Conservation (phyloP, 805 yeast species). For the Spathaspora arborariae region DNA sequence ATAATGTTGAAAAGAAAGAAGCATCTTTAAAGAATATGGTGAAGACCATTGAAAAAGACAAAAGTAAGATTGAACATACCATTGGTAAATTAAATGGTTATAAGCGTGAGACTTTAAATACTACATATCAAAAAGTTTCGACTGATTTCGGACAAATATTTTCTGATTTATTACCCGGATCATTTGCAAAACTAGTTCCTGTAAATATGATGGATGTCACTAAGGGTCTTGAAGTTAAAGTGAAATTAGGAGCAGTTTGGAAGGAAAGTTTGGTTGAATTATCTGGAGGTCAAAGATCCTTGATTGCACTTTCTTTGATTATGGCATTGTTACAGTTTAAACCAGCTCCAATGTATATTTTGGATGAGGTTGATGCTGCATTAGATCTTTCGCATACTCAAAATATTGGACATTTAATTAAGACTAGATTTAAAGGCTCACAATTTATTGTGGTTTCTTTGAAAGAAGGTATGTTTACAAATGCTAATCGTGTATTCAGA, state of each 20-base stretch:
- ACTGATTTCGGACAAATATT: constrained; percentile 88
- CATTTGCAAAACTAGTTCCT: constrained; percentile 85
- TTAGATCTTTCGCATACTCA: constrained; percentile 95
- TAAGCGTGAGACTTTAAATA: constrained; percentile 74
- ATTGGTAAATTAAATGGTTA: constrained; percentile 78
- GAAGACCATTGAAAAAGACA: constrained; percentile 82
- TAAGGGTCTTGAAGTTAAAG: constrained; percentile 86
- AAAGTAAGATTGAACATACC: constrained; percentile 84
- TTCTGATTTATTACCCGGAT: constrained; percentile 81
- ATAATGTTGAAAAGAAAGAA: constrained; percentile 87
- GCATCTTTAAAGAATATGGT: constrained; percentile 72
- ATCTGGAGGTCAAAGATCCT: constrained; percentile 95
- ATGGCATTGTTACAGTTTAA: constrained; percentile 89
- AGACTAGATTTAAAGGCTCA: constrained; percentile 90
- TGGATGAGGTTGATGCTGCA: constrained; percentile 99
- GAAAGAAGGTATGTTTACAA: constrained; percentile 97
- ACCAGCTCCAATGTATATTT: constrained; percentile 98
- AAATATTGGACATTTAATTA: constrained; percentile 93
- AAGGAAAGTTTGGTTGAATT: constrained; percentile 91
- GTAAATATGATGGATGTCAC: constrained; percentile 79
- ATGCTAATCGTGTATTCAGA: constrained; percentile 91
- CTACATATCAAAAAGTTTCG: constrained; percentile 84
- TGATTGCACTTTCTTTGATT: constrained; percentile 87
- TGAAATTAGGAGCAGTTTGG: constrained; percentile 89
- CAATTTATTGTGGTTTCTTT: constrained; percentile 95